Percentiles rank a stretch among this genome's conserved stretches.
phyloP scores from a whole-genome alignment of 164 flowering plant genomes.

The Buxus sempervirens region DNA sequence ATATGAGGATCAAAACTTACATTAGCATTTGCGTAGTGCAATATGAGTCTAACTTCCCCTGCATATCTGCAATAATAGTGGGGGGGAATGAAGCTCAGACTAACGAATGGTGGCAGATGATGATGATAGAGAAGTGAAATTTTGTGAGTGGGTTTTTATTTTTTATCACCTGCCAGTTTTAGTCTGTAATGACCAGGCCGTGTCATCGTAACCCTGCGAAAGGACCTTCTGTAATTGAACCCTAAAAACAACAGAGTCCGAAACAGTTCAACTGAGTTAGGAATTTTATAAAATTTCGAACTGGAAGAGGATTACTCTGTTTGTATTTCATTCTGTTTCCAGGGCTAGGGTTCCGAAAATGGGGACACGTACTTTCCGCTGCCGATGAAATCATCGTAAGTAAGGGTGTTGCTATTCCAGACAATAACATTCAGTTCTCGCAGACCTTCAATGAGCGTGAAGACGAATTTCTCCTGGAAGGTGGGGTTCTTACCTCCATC shows the following conservation, averaged over 20 bases:
- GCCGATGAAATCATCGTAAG: constrained; percentile 77
- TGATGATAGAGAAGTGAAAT: too few relatives aligned
- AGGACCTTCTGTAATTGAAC: constrained; percentile 74
- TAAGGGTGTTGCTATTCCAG: constrained; percentile 83
- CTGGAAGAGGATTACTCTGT: not conserved
- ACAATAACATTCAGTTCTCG: constrained; percentile 58
- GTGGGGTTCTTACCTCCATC: constrained; percentile 84
- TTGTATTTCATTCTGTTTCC: not conserved
- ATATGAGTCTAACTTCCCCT: constrained; percentile 74
- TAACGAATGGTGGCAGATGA: too few relatives aligned
- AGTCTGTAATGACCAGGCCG: constrained; percentile 62
- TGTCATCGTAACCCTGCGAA: constrained; percentile 72
- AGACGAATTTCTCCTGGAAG: constrained; percentile 80
- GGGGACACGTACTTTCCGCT: constrained; percentile 54
- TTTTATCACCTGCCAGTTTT: constrained; percentile 59
- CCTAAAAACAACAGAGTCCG: constrained; percentile 35
- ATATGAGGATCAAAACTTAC: constrained; percentile 31
- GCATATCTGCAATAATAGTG: constrained; percentile 47
- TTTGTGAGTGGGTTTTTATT: not conserved
- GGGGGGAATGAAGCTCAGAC: too few relatives aligned
- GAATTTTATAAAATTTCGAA: too few relatives aligned
- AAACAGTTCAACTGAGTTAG: constrained; percentile 1
- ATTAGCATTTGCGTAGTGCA: constrained; percentile 57
- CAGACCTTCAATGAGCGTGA: constrained; percentile 70
- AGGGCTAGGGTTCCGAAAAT: not conserved